phyloP scores from a whole-genome alignment of 495 filamentous ascomycete species.

The Aspergillus kassunensis region DNA sequence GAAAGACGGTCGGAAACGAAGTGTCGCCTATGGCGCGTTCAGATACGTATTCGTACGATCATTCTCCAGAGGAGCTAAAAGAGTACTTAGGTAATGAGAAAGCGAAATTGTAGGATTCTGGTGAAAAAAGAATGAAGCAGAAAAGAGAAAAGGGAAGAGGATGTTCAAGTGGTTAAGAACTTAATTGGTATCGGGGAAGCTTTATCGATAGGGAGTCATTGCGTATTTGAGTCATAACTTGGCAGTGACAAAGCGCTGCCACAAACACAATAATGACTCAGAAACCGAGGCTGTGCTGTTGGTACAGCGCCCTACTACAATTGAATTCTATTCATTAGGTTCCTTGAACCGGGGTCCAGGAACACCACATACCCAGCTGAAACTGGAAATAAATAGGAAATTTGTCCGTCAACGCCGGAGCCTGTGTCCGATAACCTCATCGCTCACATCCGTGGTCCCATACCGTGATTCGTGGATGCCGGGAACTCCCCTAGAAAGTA shows the following conservation, averaged over 20 bases:
- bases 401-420: not conserved
- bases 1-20: constrained; percentile 14
- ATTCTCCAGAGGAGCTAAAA: constrained; percentile 26
- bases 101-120: not conserved
- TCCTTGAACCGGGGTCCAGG: not conserved
- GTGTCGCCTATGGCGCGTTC: constrained; percentile 31
- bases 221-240: constrained; percentile 17
- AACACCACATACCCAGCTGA: not conserved
- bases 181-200: constrained; percentile 19
- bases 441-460: constrained; percentile 27
- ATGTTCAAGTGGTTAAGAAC: too few relatives aligned
- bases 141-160: constrained; percentile 4
- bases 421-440: constrained; percentile 1
- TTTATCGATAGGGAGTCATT: constrained; percentile 37
- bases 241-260: not conserved
- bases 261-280: not conserved
- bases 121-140: not conserved
- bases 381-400: not conserved
- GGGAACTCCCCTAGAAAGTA: constrained; percentile 1
- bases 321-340: not conserved
- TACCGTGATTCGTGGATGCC: constrained; percentile 24
- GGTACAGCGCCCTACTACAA: too few relatives aligned
- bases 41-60: constrained; percentile 47
- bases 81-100: not conserved
- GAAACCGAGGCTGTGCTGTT: too few relatives aligned